Base-by-base conservation (phyloP, 2,329 filamentous ascomycete genomes). In the Neopestalotiopsis clavispora region DNA sequence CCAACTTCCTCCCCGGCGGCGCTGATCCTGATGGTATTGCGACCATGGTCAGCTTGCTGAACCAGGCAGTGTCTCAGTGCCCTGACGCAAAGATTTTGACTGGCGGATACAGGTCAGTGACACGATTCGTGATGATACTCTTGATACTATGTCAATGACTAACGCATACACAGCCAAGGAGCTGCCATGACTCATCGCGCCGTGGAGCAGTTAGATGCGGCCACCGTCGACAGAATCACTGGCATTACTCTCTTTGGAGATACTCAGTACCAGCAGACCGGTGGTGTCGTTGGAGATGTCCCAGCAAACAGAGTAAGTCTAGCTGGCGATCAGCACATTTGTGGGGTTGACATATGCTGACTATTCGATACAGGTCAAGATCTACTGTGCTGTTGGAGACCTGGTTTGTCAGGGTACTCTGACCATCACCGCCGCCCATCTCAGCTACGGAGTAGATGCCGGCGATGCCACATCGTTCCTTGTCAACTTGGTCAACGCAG, bases 371-470 rank as follows among this genome's bases (percentile, higher is more conserved):
- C 13, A 59, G 57, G 57, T 65, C 64, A 66, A 66, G 64, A 66
- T 66, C 49, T 66, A 66, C 49, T 66, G 64, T 28, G 64, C 64
- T 2, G n/a, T 13, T 6, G 85, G 83, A 0, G 86, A 88, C 72
- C 77, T 82, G 14, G 85, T 89, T 13, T 88, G 86, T 68, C 67
- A 74, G 6, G 82, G 85, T 59, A 82, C 82, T 0, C 72, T 80
- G 45, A 76, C 80, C 69, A 76, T 81, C 13, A 71, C 81, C 45
- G 77, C 75, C 2, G 72, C 81, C 12, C 83, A 85, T 75, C 66
- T 82, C 57, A 75, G 73, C 1, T 85, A 85, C 69, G 66, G 60
- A 57, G 65, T 68, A 4, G 68, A 66, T 57, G 65, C 68, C 30
- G 65, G 67, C 6, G 68, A 67, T 13, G 61, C 64, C 17, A 40